These are phyloP conservation scores for Cubamyces sp. DNA, from an alignment of 768 basidiomycete genomes.

Conservation along the genomic window DNA sequence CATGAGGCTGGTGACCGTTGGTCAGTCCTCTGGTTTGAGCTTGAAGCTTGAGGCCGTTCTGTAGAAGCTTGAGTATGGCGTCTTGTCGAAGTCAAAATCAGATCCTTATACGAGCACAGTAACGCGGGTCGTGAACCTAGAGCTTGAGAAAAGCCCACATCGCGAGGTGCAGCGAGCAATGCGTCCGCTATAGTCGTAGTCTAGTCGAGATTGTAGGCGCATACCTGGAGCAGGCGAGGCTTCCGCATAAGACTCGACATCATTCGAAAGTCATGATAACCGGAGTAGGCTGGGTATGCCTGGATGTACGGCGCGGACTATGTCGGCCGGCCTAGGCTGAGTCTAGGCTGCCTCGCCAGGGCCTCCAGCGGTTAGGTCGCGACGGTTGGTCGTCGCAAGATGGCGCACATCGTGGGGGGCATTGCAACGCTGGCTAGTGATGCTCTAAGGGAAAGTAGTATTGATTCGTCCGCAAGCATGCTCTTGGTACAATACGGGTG, in stretches of 20 bases:
- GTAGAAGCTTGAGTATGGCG: too few species aligned
- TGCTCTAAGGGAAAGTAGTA: conserved; percentile 16
- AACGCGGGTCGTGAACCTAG: too few species aligned
- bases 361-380: neutral
- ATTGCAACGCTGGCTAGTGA: neutral
- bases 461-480: conserved; percentile 20
- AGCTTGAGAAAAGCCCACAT: too few species aligned
- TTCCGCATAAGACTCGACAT: neutral
- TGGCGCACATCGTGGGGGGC: neutral
- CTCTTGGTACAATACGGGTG: conserved; percentile 17
- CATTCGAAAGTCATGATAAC: neutral
- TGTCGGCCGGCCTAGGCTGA: conserved; percentile 15
- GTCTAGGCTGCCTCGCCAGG: conserved; percentile 12
- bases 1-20: too few species aligned
- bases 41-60: too few species aligned
- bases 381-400: neutral
- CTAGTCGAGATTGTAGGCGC: too few species aligned
- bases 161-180: too few species aligned
- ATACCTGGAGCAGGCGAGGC: neutral
- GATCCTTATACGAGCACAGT: too few species aligned
- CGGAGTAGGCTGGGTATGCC: conserved; percentile 14
- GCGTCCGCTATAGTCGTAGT: too few species aligned
- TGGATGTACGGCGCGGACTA: neutral
- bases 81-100: too few species aligned
- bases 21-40: too few species aligned